These are phyloP conservation scores for Didymella arachidicola DNA, from an alignment of 2,329 filamentous ascomycete species.

Conservation along the genomic window DNA sequence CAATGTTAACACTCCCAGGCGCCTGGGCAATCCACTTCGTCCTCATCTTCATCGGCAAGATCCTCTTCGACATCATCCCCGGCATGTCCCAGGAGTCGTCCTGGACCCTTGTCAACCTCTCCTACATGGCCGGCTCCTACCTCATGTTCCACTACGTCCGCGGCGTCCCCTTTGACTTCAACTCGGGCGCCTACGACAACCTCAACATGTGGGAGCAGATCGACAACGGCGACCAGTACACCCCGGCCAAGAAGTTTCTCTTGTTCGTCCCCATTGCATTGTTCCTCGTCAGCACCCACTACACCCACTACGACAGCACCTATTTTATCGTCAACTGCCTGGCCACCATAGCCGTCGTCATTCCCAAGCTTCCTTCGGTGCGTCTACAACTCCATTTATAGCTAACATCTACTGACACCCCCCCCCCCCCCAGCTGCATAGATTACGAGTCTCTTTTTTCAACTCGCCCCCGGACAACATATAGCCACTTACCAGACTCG, in stretches of 20 bases:
- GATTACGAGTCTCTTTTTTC: conserved; percentile 51
- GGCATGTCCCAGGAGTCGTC: conserved; percentile 97
- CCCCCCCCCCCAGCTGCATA: conserved; percentile 42
- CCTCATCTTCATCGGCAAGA: conserved; percentile 88
- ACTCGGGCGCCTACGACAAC: conserved; percentile 97
- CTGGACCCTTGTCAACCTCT: conserved; percentile 98
- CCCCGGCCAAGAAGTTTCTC: conserved; percentile 97
- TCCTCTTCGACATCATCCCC: conserved; percentile 95
- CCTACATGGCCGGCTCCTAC: conserved; percentile 98
- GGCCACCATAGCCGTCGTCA: conserved; percentile 89
- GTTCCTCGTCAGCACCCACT: conserved; percentile 96
- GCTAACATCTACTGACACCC: conserved; percentile 13
- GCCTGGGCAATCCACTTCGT: conserved; percentile 98
- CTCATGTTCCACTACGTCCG: conserved; percentile 99
- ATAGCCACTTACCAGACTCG: conserved; percentile 30
- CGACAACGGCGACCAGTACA: conserved; percentile 98
- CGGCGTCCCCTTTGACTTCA: conserved; percentile 98
- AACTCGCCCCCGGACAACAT: conserved; percentile 50
- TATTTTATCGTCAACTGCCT: conserved; percentile 98
- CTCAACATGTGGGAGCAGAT: conserved; percentile 99
- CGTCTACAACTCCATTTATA: too few species aligned
- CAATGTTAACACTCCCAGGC: conserved; percentile 61
- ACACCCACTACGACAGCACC: conserved; percentile 95
- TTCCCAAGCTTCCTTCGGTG: conserved; percentile 94
- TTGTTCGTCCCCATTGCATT: conserved; percentile 92